Conservation (phyloP, 73 alveolate genomes). For the Blepharisma stoltei region DNA sequence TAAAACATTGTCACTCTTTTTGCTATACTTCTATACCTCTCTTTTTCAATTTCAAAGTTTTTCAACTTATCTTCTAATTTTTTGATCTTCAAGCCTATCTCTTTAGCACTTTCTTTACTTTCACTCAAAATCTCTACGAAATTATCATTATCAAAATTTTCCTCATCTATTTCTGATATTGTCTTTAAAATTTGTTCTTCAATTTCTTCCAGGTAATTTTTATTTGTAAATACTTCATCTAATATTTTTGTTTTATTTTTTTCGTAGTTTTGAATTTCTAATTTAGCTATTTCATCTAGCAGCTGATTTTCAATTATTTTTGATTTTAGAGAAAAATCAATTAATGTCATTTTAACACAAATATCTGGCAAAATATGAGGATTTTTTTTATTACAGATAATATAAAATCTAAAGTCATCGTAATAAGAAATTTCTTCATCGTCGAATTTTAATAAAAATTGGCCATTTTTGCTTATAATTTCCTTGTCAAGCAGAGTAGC, state of each 20-base stretch:
- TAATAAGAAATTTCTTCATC: constrained; percentile 90
- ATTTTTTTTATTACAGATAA: constrained; percentile 96
- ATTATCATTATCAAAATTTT: constrained; percentile 94
- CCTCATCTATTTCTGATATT: constrained; percentile 67
- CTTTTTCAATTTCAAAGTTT: not conserved
- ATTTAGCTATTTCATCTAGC: constrained; percentile 94
- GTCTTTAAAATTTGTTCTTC: constrained; percentile 51
- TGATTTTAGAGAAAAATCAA: constrained; percentile 97
- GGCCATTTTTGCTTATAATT: constrained; percentile 68
- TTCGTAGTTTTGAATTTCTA: constrained; percentile 96
- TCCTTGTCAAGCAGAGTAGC: constrained; percentile 91
- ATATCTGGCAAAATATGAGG: constrained; percentile 99
- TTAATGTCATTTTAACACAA: constrained; percentile 94
- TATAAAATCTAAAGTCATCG: constrained; percentile 86
- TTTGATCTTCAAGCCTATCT: constrained; percentile 85
- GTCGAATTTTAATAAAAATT: constrained; percentile 62
- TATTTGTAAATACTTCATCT: not conserved
- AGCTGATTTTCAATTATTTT: constrained; percentile 98
- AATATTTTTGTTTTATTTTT: constrained; percentile 51
- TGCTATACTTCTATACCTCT: constrained; percentile 67
- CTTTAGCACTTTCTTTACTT: constrained; percentile 91
- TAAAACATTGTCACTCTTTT: constrained; percentile 94
- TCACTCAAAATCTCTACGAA: constrained; percentile 85
- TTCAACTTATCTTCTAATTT: constrained; percentile 54
- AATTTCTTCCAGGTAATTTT: not conserved